phyloP scores from a whole-genome alignment of 2,329 filamentous ascomycete species.

The Phoma herbarum region DNA sequence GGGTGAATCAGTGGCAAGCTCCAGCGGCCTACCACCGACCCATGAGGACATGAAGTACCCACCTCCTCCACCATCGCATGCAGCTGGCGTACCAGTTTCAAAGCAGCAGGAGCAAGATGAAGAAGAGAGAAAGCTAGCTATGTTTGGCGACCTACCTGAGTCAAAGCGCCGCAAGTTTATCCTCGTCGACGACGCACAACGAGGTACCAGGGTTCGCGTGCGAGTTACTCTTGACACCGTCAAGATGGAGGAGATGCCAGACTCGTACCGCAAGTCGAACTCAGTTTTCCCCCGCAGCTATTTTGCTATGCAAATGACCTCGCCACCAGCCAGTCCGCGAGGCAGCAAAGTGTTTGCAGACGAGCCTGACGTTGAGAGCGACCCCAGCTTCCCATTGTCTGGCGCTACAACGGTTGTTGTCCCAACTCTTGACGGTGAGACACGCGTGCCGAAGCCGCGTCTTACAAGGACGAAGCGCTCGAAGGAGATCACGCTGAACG shows the following conservation, averaged over 20 bases:
- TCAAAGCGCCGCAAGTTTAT: conserved; percentile 96
- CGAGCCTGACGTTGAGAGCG: conserved; percentile 57
- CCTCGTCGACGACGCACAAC: conserved; percentile 85
- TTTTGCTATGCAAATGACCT: conserved; percentile 93
- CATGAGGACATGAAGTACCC: conserved; percentile 64
- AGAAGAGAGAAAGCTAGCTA: conserved; percentile 69
- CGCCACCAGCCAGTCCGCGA: conserved; percentile 77
- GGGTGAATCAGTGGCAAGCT: conserved; percentile 61
- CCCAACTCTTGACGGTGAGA: conserved; percentile 72
- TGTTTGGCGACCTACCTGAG: conserved; percentile 89
- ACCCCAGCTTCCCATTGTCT: conserved; percentile 54
- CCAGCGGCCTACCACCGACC: conserved; percentile 70
- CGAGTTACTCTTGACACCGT: conserved; percentile 93
- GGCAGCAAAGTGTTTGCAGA: conserved; percentile 79
- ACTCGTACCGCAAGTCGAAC: conserved; percentile 89
- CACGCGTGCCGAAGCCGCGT: conserved; percentile 77
- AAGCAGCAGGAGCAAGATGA: conserved; percentile 62
- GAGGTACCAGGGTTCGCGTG: conserved; percentile 80
- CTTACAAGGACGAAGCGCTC: conserved; percentile 73
- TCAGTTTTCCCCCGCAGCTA: conserved; percentile 92
- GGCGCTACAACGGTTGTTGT: conserved; percentile 59
- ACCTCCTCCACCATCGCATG: conserved; percentile 52
- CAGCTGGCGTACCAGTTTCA: conserved; percentile 54
- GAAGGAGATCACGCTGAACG: conserved; percentile 91
- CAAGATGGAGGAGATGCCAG: conserved; percentile 94